Percentiles rank a stretch among this genome's conserved stretches.
These are phyloP conservation scores for Pistacia vera DNA, from an alignment of 345 rosid species.

Conservation along the genomic window DNA sequence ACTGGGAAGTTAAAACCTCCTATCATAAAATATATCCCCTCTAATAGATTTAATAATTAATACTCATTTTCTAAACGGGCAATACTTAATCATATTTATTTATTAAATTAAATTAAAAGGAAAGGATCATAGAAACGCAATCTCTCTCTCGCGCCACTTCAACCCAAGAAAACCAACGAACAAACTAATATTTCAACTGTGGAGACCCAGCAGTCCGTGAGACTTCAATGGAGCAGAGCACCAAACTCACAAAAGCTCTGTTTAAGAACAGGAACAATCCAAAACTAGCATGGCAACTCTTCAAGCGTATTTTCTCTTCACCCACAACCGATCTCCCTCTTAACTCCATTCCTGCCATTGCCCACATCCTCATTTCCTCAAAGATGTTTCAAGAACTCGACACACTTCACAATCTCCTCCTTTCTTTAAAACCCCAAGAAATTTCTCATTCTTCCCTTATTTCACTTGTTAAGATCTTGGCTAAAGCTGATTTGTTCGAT, in stretches of 20 bases:
- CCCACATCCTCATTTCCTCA: constrained; percentile 64
- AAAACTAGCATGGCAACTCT: constrained; percentile 80
- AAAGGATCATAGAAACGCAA: background rate
- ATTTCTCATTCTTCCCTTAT: constrained; percentile 40
- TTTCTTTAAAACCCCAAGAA: constrained; percentile 31
- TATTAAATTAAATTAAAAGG: too few species aligned
- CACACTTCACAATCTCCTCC: constrained; percentile 57
- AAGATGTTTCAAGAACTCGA: constrained; percentile 71
- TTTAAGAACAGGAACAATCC: constrained; percentile 67
- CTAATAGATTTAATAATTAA: too few species aligned
- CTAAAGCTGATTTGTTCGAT: constrained; percentile 49
- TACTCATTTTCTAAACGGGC: too few species aligned
- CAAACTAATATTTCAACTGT: background rate
- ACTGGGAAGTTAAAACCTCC: too few species aligned
- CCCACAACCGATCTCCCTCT: constrained; percentile 30
- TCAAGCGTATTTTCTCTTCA: constrained; percentile 68
- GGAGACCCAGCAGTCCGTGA: background rate
- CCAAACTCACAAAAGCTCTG: constrained; percentile 57
- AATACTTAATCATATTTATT: too few species aligned
- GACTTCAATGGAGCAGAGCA: constrained; percentile 50
- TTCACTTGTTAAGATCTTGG: constrained; percentile 47
- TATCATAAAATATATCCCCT: too few species aligned
- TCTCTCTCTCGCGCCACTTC: background rate
- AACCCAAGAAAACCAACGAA: background rate
- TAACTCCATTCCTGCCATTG: constrained; percentile 52